Evolutionary conservation across 306 rosid species (phyloP).

Genomic region (Prunus fruticosa): DNA sequence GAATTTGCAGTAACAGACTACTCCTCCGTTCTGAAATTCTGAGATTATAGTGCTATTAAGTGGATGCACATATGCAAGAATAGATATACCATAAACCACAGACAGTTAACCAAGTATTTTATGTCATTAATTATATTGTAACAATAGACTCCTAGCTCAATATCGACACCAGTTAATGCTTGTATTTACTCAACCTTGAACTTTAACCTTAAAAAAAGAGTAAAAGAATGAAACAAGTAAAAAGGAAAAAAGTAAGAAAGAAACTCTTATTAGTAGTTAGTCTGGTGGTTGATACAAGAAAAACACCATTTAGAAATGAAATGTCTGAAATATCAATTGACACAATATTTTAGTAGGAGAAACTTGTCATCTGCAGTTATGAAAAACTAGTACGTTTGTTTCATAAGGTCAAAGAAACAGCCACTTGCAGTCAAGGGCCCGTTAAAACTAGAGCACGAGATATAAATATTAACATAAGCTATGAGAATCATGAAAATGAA

Average conservation of each 20-base stretch:
- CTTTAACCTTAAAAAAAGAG: neutral
- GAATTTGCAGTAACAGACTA: constrained; percentile 60
- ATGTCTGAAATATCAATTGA: neutral
- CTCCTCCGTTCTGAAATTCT: constrained; percentile 67
- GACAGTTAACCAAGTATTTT: constrained; percentile 1
- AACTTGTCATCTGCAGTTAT: neutral
- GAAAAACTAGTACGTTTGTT: neutral
- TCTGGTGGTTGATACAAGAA: neutral
- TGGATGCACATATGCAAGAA: constrained; percentile 17
- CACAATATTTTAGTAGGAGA: neutral
- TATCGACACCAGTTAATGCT: neutral
- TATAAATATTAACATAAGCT: constrained; percentile 21
- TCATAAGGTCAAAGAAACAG: neutral
- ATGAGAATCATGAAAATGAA: constrained; percentile 24
- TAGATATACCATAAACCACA: neutral
- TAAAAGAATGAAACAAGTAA: neutral
- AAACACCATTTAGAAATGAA: neutral
- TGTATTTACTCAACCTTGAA: neutral
- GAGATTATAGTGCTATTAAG: constrained; percentile 34
- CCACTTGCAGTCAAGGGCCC: neutral
- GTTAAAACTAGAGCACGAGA: constrained; percentile 11
- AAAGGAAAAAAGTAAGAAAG: neutral
- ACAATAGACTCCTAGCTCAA: neutral
- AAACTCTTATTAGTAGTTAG: neutral
- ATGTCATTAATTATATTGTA: constrained; percentile 11